Conservation (phyloP, 176 grass and related monocot genomes). For the Calamus simplicifolius region DNA sequence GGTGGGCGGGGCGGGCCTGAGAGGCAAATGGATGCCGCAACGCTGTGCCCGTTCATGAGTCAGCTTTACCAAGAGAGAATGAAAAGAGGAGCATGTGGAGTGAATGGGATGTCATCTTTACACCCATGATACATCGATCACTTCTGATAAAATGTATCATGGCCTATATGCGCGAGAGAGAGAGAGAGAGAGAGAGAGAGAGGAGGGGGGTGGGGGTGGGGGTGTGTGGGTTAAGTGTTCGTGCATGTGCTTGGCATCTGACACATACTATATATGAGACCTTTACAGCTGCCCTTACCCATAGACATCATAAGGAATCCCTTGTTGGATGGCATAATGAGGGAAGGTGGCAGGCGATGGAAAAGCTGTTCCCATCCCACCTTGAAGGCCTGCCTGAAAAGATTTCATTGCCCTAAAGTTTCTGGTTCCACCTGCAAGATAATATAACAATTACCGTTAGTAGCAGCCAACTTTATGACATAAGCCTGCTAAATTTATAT, state of each 20-base stretch:
- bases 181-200: not conserved
- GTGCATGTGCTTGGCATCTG: no score
- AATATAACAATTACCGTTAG: not conserved
- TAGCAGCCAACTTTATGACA: no score
- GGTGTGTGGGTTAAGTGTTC: no score
- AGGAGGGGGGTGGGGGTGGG: no score
- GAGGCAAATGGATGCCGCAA: not conserved
- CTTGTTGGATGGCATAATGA: slow-evolving; percentile 21
- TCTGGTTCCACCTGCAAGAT: slow-evolving; percentile 7
- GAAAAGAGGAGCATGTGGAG: no score
- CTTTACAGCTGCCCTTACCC: slow-evolving; percentile 12
- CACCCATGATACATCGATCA: no score
- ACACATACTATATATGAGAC: not conserved
- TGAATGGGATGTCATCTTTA: no score
- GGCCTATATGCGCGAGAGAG: no score
- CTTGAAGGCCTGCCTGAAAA: slow-evolving; percentile 13
- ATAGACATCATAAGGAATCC: slow-evolving; percentile 14
- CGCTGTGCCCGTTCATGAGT: not conserved
- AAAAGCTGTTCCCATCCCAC: slow-evolving; percentile 16
- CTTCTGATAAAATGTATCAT: no score
- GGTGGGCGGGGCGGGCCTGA: not conserved
- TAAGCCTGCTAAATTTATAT: no score
- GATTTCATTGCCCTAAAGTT: slow-evolving; percentile 23
- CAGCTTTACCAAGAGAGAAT: no score
- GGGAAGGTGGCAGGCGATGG: slow-evolving; percentile 9